These are phyloP conservation scores for Diaporthe aspalathi DNA, from an alignment of 2,329 filamentous ascomycete genomes.

Conservation along the genomic window DNA sequence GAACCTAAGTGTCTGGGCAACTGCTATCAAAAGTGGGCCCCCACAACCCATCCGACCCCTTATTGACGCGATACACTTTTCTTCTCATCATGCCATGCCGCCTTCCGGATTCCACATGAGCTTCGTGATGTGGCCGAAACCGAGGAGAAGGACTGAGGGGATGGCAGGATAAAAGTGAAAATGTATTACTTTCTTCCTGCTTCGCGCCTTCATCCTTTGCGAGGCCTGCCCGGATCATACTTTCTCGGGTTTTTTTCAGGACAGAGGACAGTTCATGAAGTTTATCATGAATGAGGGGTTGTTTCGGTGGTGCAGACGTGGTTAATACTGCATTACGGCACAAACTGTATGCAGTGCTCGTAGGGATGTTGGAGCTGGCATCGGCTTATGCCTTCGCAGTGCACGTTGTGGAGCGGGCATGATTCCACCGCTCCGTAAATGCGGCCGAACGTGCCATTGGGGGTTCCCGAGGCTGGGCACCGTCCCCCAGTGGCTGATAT, in stretches of 20 bases:
- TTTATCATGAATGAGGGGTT: background rate
- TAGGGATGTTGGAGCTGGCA: background rate
- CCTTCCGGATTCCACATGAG: background rate
- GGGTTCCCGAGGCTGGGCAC: slow-evolving; percentile 1
- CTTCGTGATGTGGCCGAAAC: background rate
- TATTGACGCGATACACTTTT: background rate
- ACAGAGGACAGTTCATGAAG: background rate
- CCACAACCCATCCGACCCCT: background rate
- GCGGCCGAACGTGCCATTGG: background rate
- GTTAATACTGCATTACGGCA: too few species aligned
- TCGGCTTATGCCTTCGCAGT: background rate
- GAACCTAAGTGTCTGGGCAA: slow-evolving; percentile 3
- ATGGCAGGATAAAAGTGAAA: background rate
- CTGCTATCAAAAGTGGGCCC: background rate
- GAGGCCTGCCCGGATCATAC: background rate
- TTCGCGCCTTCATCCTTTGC: background rate
- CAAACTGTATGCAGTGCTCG: too few species aligned
- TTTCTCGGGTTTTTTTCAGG: background rate
- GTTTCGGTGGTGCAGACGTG: background rate
- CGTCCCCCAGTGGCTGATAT: background rate
- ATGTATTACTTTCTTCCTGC: background rate
- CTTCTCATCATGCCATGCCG: background rate
- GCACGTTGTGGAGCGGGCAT: too few species aligned
- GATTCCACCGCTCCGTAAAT: too few species aligned
- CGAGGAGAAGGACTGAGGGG: background rate